Percentiles rank a stretch among this genome's conserved stretches.
Conservation (phyloP, 2,329 filamentous ascomycete species). For the Colletotrichum magnum region DNA sequence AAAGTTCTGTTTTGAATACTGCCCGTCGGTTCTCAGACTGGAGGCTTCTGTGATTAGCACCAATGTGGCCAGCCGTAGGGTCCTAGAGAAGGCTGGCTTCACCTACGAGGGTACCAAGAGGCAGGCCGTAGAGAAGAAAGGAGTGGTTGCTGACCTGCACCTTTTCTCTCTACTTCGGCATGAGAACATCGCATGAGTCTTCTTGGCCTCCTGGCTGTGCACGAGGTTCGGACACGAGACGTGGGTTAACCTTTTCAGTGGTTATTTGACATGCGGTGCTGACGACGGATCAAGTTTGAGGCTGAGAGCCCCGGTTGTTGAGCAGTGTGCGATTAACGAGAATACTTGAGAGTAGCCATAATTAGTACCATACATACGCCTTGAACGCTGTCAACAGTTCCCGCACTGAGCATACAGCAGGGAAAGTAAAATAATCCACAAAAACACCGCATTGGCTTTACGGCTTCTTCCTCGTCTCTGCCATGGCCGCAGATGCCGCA, state of each 20-base stretch:
- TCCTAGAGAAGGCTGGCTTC: slow-evolving; percentile 61
- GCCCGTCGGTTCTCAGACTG: slow-evolving; percentile 57
- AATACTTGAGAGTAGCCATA: too few species aligned
- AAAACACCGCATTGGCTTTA: slow-evolving; percentile 2
- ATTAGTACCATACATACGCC: too few species aligned
- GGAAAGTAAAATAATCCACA: not conserved
- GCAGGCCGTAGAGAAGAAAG: slow-evolving; percentile 58
- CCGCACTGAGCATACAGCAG: not conserved
- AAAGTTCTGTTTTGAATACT: slow-evolving; percentile 60
- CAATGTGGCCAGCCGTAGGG: slow-evolving; percentile 58
- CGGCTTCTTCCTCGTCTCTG: slow-evolving; percentile 14
- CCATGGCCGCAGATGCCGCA: not conserved
- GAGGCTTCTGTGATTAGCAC: slow-evolving; percentile 54
- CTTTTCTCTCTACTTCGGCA: slow-evolving; percentile 56
- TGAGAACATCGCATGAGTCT: slow-evolving; percentile 44
- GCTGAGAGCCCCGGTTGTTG: too few species aligned
- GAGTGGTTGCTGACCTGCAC: slow-evolving; percentile 53
- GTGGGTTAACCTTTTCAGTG: too few species aligned
- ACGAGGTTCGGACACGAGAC: too few species aligned
- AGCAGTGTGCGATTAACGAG: too few species aligned
- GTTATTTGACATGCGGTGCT: too few species aligned
- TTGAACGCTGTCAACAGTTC: too few species aligned
- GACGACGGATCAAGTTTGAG: too few species aligned
- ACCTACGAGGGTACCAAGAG: slow-evolving; percentile 59
- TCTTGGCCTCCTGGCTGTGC: not conserved